These are phyloP conservation scores for Baffinella frigidus DNA, from an alignment of 208 protist genomes.

Conservation along the genomic window DNA sequence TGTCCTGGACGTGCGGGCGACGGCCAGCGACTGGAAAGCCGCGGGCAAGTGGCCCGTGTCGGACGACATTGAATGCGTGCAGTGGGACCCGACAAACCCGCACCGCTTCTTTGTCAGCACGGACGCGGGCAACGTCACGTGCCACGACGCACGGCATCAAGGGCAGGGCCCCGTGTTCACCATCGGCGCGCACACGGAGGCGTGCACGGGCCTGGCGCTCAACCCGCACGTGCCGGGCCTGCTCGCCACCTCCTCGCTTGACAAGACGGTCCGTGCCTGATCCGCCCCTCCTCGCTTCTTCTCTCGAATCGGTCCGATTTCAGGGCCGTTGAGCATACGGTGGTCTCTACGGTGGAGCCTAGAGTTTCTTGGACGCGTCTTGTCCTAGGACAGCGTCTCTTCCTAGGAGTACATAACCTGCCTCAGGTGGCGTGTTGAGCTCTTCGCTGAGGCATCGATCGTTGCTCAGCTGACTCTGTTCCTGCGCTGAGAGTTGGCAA, in stretches of 20 bases:
- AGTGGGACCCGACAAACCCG: slow-evolving; percentile 23
- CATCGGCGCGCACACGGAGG: slow-evolving; percentile 23
- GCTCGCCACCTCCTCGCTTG: slow-evolving; percentile 9
- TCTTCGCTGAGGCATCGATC: background rate
- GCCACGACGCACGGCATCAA: slow-evolving; percentile 9
- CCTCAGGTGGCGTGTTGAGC: background rate
- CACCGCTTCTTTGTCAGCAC: background rate
- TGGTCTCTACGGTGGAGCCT: no score
- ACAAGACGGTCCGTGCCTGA: background rate
- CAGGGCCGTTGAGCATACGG: no score
- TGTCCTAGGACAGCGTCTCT: background rate
- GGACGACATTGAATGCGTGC: slow-evolving; percentile 26
- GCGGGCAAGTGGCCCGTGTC: slow-evolving; percentile 22
- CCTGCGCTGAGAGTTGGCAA: no score
- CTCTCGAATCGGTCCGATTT: no score
- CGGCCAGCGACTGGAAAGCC: slow-evolving; percentile 14
- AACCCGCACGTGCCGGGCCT: slow-evolving; percentile 1
- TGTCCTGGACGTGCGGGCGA: slow-evolving; percentile 29
- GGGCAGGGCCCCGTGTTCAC: background rate
- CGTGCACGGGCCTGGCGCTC: background rate
- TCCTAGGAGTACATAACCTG: background rate
- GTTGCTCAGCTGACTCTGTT: no score
- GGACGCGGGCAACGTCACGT: background rate
- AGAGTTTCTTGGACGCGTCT: no score
- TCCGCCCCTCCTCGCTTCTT: background rate